These are phyloP conservation scores for Stagonosporopsis vannaccii DNA, from an alignment of 2,329 filamentous ascomycete species.

Conservation along the genomic window DNA sequence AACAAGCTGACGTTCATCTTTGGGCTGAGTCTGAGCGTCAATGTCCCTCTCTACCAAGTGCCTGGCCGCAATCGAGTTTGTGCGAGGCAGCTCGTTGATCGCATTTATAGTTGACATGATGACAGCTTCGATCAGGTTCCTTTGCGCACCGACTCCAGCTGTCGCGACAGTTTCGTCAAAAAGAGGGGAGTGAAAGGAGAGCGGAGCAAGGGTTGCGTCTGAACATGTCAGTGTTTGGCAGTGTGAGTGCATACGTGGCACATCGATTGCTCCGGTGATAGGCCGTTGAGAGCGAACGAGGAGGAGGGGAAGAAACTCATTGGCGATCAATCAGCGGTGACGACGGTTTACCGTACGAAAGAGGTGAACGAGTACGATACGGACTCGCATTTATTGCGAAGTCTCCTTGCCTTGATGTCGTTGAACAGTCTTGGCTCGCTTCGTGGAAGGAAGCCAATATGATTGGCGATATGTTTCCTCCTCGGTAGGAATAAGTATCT, in stretches of 20 bases:
- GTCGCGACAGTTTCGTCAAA: conserved; percentile 28
- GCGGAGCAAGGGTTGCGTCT: conserved; percentile 29
- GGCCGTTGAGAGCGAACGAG: conserved; percentile 21
- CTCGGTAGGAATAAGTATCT: background rate
- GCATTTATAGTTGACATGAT: conserved; percentile 18
- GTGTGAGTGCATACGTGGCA: background rate
- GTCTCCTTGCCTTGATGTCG: too few species aligned
- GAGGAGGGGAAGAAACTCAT: conserved; percentile 28
- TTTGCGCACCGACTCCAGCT: conserved; percentile 23
- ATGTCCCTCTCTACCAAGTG: too few species aligned
- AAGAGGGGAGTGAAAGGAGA: conserved; percentile 23
- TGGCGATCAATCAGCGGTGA: background rate
- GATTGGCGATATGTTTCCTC: background rate
- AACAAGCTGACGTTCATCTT: too few species aligned
- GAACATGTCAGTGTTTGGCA: background rate
- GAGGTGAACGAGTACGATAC: background rate
- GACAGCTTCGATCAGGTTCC: conserved; percentile 25
- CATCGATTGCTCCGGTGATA: conserved; percentile 31
- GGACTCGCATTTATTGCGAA: background rate
- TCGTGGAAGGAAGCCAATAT: too few species aligned
- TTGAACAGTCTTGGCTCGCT: background rate
- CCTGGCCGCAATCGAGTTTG: background rate
- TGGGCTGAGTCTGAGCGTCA: too few species aligned
- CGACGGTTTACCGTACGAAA: background rate
- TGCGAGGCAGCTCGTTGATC: conserved; percentile 18